Evolutionary conservation across 495 filamentous ascomycete species (phyloP), one percentile per base, ranked within the genome.

Genomic region (Hypoxylon perforatum): DNA sequence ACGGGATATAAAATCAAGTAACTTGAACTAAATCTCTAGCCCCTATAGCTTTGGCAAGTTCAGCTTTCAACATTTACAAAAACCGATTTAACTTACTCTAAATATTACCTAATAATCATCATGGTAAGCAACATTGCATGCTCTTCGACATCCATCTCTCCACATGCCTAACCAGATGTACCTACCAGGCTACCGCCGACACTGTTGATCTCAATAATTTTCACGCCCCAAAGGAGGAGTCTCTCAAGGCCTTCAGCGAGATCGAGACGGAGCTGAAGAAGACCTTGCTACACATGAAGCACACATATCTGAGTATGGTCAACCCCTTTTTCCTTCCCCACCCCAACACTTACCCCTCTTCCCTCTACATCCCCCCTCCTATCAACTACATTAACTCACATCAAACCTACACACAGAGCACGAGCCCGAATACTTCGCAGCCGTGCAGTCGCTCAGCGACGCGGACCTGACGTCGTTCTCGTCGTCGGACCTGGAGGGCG

Each of bases 101-200:
- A n/a, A 22, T 22, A 18, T 18, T 51, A 3, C 25, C 45, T 12
- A 25, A 22, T 42, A 52, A 22, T 4, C 47, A 67, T 57, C 44
- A 73, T 73, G 71, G 71, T 71, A n/a, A 63, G 63, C 54, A 65
- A 25, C 14, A 45, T 11, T 17, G 15, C 8, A n/a, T 2, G 15
- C 39, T n/a, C 44, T 9, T 5, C 15, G 14, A 11, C 3, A 28
- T 14, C 18, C 11, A 21, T 19, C 19, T 2, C 23, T 36, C 33
- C 23, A 42, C n/a, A n/a, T n/a, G n/a, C n/a, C n/a, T 18, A 44
- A 54, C 45, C 21, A 47, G 23, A n/a, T n/a, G n/a, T n/a, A 21
- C n/a, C 2, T 10, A 15, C n/a, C n/a, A 85, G 84, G 83, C 84
- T 11, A 85, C 82, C 54, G 80, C 75, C 55, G 82, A 84, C n/a